phyloP scores from a whole-genome alignment of 2,329 filamentous ascomycete genomes.

The Talaromyces amestolkiae region DNA sequence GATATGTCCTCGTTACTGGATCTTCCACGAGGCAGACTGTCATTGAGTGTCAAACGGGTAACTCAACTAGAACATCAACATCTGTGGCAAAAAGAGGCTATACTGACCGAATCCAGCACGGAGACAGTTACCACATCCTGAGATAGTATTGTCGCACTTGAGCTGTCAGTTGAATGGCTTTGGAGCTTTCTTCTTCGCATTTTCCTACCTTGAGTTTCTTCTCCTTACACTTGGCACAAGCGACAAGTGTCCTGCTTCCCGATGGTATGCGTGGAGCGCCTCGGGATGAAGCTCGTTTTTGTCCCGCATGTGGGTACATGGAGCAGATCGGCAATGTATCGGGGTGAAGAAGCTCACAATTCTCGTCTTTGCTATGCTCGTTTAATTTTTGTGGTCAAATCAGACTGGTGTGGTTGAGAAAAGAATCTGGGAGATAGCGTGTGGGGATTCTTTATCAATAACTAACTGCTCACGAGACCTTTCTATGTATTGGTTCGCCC shows the following conservation, averaged over 20 bases:
- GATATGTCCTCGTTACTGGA: conserved; percentile 26
- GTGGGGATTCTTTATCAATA: not conserved
- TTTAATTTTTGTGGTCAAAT: not conserved
- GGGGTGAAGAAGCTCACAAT: not conserved
- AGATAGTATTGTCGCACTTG: conserved; percentile 7
- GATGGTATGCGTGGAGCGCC: not conserved
- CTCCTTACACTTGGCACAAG: conserved; percentile 13
- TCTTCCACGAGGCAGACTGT: conserved; percentile 24
- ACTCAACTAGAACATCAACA: not conserved
- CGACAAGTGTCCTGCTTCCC: not conserved
- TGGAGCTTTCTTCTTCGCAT: not conserved
- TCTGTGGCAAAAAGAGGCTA: not conserved
- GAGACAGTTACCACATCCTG: conserved; percentile 6
- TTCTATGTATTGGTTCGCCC: not conserved
- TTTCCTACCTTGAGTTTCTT: conserved; percentile 13
- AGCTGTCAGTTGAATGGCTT: not conserved
- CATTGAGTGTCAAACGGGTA: not conserved
- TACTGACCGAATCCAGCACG: conserved; percentile 3
- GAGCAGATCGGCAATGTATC: not conserved
- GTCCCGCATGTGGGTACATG: conserved; percentile 6
- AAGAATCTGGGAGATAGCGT: not conserved
- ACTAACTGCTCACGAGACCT: not conserved
- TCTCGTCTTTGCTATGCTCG: not conserved
- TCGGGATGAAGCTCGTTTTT: not conserved
- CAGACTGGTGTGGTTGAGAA: not conserved